Base-by-base conservation (phyloP, 176 grass and related monocot species). In the Juncus effusus region DNA sequence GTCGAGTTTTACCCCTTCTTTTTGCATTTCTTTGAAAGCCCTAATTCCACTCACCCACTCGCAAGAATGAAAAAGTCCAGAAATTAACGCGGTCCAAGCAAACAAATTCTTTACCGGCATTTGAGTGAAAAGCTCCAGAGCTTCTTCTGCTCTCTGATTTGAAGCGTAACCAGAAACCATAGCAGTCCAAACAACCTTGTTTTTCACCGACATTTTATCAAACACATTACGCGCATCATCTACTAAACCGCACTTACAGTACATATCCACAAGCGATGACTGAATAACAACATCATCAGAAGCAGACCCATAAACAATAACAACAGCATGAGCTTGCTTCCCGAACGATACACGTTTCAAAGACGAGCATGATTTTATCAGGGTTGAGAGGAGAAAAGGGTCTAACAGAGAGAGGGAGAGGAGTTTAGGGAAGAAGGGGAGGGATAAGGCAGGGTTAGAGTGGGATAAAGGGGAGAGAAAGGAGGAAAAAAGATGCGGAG, bases 261-360 rank as follows among this genome's bases (percentile, higher is more conserved):
- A 97, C 93, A 97, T 97, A 37, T 97, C 82, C 3, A 91, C 36
- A 38, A 97, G 82, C 0, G 93, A 91, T 2, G 88, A 97, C 66
- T 84, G 90, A 10, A 89, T 75, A 1, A 97, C 80, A 13, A 70
- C 56, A n/a, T 97, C 88, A 0, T 36, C 16, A 15, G 42, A 79
- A 47, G 1, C 19, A 62, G 85, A 86, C 0, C 80, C 77, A 13
- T 67, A 92, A 1, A 67, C 14, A 2, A 67, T 12, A 59, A 85
- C 87, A 37, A 84, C 54, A 13, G 66, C 79, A 38, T 97, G 93
- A 0, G 78, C 73, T 78, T 97, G 93, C 63, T 76, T 97, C 36
- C 93, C 85, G 3, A 91, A 70, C 50, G 64, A 61, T 7, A 89
- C 68, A 75, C 64, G 82, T 38, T 82, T 56, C 41, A 92, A 36